Evolutionary conservation across 768 basidiomycete genomes (phyloP).

Genomic region (Coprinellus aureogranulatus): DNA sequence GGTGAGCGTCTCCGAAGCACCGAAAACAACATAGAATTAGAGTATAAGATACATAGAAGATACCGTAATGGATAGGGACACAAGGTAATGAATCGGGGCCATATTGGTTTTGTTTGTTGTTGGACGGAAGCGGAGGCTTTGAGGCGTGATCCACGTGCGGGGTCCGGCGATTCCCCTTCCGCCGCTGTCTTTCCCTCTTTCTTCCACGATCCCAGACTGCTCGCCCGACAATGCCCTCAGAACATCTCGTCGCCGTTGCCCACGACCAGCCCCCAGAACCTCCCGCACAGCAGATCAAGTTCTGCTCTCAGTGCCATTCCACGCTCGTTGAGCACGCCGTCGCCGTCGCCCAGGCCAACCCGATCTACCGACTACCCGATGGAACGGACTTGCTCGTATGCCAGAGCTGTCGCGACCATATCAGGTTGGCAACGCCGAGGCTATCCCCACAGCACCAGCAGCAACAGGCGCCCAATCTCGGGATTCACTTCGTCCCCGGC

Average conservation of each 20-base stretch:
- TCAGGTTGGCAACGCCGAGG: constrained; percentile 20
- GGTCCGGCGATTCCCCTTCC: not conserved
- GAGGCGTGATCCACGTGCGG: constrained; percentile 2
- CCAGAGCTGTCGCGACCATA: constrained; percentile 43
- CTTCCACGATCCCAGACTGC: constrained; percentile 16
- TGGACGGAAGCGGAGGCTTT: constrained; percentile 1
- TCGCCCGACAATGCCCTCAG: constrained; percentile 47
- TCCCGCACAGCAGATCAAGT: constrained; percentile 36
- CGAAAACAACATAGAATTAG: not conserved
- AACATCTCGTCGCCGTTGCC: constrained; percentile 34
- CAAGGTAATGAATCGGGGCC: not conserved
- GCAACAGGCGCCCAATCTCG: not conserved
- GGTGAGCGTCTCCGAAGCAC: not conserved
- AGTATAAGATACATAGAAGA: not conserved
- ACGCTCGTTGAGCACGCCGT: constrained; percentile 34
- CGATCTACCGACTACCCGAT: constrained; percentile 17
- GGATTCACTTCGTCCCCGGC: not conserved
- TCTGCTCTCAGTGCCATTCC: constrained; percentile 45
- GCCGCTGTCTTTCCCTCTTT: constrained; percentile 13
- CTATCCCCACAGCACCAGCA: not conserved
- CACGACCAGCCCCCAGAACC: constrained; percentile 26
- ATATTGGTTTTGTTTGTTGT: constrained; percentile 7
- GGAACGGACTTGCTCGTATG: constrained; percentile 42
- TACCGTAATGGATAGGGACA: not conserved
- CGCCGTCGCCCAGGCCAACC: not conserved